A percentile compares a stretch with the other conserved stretches of the same genome.
Conservation (phyloP, 345 rosid genomes). For the Gossypium herbaceum region DNA sequence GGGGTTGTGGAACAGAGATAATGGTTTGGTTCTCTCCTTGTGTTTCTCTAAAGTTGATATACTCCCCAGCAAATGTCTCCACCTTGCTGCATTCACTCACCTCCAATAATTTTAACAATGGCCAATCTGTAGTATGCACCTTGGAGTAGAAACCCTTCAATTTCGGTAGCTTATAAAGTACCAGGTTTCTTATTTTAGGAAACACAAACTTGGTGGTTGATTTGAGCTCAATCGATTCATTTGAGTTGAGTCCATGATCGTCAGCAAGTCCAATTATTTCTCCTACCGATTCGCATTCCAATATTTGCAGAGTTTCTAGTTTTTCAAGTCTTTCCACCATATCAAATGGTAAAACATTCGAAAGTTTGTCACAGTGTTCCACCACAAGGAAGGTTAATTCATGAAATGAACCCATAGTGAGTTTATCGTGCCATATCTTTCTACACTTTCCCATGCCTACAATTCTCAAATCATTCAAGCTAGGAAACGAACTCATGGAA, state of each 20-base stretch:
- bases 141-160: constrained; percentile 7
- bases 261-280: neutral
- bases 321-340: neutral
- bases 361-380: neutral
- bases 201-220: neutral
- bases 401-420: neutral
- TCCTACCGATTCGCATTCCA: neutral
- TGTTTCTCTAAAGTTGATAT: neutral
- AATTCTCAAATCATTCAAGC: rapidly evolving
- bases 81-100: neutral
- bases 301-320: neutral
- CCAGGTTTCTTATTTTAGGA: neutral
- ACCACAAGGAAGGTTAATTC: neutral
- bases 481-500: constrained; percentile 5
- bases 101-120: neutral
- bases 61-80: constrained; percentile 1
- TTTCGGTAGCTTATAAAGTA: neutral
- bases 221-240: neutral
- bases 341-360: neutral
- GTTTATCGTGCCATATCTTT: neutral
- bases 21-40: neutral
- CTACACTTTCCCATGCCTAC: neutral
- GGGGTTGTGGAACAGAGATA: neutral
- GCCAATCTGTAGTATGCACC: constrained; percentile 16
- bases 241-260: neutral